Conservation (phyloP, 2,329 filamentous ascomycete species). For the Colletotrichum costaricense region DNA sequence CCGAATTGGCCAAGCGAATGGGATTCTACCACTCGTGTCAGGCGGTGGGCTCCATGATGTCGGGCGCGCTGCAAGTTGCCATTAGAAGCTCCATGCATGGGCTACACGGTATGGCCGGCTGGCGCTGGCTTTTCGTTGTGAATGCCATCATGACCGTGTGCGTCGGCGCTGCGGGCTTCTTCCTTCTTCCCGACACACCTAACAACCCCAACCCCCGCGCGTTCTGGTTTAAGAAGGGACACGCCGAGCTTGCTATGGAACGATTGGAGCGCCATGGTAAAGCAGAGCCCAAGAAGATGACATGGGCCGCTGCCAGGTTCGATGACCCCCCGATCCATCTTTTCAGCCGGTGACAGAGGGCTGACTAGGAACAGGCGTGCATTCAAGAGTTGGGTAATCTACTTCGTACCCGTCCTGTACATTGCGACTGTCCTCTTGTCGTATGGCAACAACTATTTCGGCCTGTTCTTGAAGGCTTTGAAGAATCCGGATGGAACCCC, state of each 20-base stretch:
- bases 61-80: constrained; percentile 66
- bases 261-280: constrained; percentile 29
- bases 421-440: constrained; percentile 30
- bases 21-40: constrained; percentile 61
- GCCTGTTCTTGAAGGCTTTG: constrained; percentile 32
- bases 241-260: constrained; percentile 31
- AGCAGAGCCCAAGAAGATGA: constrained; percentile 40
- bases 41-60: constrained; percentile 65
- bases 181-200: constrained; percentile 34
- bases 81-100: constrained; percentile 42
- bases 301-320: constrained; percentile 40
- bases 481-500: constrained; percentile 34
- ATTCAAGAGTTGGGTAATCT: constrained; percentile 33
- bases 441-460: constrained; percentile 31
- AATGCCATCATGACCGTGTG: constrained; percentile 45
- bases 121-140: constrained; percentile 54
- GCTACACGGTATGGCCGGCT: constrained; percentile 47
- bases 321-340: background rate
- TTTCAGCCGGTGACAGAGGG: background rate
- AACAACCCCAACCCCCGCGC: constrained; percentile 40
- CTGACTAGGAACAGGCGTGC: constrained; percentile 22
- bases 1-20: constrained; percentile 60
- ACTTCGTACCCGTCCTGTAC: constrained; percentile 27
- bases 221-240: constrained; percentile 31
- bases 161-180: constrained; percentile 35